Evolutionary conservation across 2,329 filamentous ascomycete species (phyloP).

Genomic region (Beauveria sp.): DNA sequence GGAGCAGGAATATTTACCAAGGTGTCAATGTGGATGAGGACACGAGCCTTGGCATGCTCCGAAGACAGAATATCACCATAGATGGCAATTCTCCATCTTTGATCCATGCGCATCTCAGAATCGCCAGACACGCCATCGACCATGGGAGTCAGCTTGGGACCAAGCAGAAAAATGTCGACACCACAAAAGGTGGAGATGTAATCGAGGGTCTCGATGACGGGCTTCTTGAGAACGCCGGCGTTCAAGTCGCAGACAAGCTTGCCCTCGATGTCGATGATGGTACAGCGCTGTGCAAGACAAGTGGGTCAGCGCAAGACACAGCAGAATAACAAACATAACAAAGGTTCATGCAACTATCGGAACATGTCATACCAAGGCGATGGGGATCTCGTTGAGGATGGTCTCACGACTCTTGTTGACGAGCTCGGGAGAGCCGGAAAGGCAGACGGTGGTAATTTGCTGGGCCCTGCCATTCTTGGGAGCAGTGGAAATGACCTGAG

Average conservation of each 20-base stretch:
- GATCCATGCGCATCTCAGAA: conserved; percentile 75
- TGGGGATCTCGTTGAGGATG: conserved; percentile 84
- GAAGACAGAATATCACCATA: conserved; percentile 93
- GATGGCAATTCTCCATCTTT: conserved; percentile 85
- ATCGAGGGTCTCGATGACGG: conserved; percentile 78
- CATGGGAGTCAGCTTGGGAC: conserved; percentile 77
- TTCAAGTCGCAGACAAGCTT: conserved; percentile 73
- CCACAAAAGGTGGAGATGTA: conserved; percentile 81
- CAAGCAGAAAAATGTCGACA: conserved; percentile 92
- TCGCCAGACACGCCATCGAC: conserved; percentile 68
- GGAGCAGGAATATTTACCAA: conserved; percentile 46
- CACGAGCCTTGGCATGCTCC: conserved; percentile 92
- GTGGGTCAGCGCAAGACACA: conserved; percentile 12
- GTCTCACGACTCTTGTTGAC: conserved; percentile 86
- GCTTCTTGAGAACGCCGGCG: conserved; percentile 60
- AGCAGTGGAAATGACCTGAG: conserved; percentile 74
- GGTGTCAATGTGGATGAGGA: conserved; percentile 95
- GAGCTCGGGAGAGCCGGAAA: conserved; percentile 78
- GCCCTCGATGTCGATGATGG: conserved; percentile 87
- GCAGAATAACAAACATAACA: background rate
- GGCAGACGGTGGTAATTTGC: conserved; percentile 78
- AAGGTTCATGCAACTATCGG: background rate
- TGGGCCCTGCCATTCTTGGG: conserved; percentile 62
- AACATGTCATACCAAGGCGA: conserved; percentile 67
- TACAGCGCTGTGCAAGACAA: conserved; percentile 60